These are phyloP conservation scores for Crithidia bombi DNA, from an alignment of 208 protist genomes.

Conservation along the genomic window DNA sequence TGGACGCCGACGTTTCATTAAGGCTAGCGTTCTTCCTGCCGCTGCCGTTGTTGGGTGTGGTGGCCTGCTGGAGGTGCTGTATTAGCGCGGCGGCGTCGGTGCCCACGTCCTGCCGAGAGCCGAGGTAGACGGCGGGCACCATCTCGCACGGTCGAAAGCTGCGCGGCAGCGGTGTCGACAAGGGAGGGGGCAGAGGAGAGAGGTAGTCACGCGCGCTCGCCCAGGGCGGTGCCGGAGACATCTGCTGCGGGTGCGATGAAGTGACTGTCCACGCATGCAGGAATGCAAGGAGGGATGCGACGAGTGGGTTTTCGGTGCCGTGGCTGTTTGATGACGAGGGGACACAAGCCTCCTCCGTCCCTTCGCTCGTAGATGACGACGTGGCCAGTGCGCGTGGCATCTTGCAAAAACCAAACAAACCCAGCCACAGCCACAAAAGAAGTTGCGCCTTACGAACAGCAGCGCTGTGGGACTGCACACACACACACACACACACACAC, in stretches of 20 bases:
- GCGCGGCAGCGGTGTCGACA: constrained; percentile 22
- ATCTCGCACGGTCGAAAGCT: constrained; percentile 67
- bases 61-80: constrained; percentile 13
- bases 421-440: too few species aligned
- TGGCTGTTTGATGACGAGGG: background rate
- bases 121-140: constrained; percentile 62
- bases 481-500: too few species aligned
- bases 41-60: background rate
- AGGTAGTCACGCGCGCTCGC: constrained; percentile 1
- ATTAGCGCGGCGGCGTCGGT: constrained; percentile 31
- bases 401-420: too few species aligned
- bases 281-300: constrained; percentile 17
- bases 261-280: constrained; percentile 27
- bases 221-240: background rate
- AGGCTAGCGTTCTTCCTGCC: background rate
- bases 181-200: constrained; percentile 9
- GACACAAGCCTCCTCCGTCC: too few species aligned
- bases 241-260: too few species aligned
- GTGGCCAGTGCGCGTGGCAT: too few species aligned
- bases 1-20: background rate
- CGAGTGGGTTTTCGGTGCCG: constrained; percentile 7
- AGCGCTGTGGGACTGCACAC: too few species aligned
- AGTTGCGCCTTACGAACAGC: too few species aligned
- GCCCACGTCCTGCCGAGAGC: constrained; percentile 46
- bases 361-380: too few species aligned